Percentiles rank a stretch among this genome's conserved stretches.
Evolutionary conservation across 2,329 filamentous ascomycete genomes (phyloP).

Genomic region (Neonectria coccinea): DNA sequence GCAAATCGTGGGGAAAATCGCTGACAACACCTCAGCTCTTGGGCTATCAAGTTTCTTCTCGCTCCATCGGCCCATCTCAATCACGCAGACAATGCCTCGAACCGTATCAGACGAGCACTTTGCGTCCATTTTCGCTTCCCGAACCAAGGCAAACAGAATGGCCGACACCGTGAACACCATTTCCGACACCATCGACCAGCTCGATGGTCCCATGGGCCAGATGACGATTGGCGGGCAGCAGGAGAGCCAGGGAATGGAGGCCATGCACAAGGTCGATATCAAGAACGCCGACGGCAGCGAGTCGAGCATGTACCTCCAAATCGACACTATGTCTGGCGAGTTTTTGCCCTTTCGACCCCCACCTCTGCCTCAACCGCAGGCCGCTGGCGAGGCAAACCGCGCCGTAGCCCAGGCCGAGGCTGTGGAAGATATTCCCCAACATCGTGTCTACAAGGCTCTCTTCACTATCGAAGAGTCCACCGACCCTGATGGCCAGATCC

Average conservation of each 20-base stretch:
- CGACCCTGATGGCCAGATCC: conserved; percentile 69
- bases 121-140: conserved; percentile 81
- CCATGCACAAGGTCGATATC: conserved; percentile 63
- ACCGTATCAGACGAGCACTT: conserved; percentile 80
- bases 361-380: conserved; percentile 77
- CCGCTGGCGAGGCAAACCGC: conserved; percentile 54
- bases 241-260: conserved; percentile 56
- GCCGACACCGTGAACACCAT: conserved; percentile 76
- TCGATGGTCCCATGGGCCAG: conserved; percentile 69
- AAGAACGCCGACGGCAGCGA: conserved; percentile 68
- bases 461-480: conserved; percentile 76
- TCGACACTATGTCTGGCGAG: conserved; percentile 75
- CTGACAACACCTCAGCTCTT: conserved; percentile 70
- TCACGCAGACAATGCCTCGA: conserved; percentile 83
- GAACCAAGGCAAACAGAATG: conserved; percentile 63
- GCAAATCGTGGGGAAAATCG: conserved; percentile 8
- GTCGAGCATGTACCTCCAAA: conserved; percentile 72
- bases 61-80: conserved; percentile 91
- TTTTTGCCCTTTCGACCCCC: conserved; percentile 88
- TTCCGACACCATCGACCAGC: conserved; percentile 67
- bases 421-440: conserved; percentile 55
- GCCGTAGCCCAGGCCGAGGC: conserved; percentile 49
- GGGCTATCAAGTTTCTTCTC: conserved; percentile 95
- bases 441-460: conserved; percentile 71
- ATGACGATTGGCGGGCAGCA: conserved; percentile 60